phyloP scores from a whole-genome alignment of 805 yeast genomes.

The Danielia reshetovae region DNA sequence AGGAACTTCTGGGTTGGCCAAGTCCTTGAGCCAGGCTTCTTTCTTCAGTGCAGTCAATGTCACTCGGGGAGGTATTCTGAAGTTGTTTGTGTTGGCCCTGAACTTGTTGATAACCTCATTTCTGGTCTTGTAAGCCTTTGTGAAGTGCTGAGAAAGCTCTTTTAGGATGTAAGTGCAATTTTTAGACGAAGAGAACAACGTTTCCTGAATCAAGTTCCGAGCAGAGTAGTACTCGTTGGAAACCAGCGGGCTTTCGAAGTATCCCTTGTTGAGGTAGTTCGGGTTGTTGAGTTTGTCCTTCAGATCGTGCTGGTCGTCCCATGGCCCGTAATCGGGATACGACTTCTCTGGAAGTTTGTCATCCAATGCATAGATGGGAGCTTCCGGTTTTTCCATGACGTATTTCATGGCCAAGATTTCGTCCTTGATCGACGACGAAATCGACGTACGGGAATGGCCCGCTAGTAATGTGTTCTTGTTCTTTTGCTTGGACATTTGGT shows the following conservation, averaged over 20 bases:
- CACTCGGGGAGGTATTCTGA: constrained; percentile 83
- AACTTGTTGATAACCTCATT: constrained; percentile 40
- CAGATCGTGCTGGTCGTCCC: constrained; percentile 38
- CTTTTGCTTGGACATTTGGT: constrained; percentile 10
- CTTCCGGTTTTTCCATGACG: constrained; percentile 31
- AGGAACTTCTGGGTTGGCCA: constrained; percentile 66
- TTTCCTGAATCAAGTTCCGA: constrained; percentile 51
- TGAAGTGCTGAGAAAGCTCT: constrained; percentile 36
- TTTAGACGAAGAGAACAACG: constrained; percentile 33
- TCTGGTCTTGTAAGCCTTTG: constrained; percentile 34
- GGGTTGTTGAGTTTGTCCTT: constrained; percentile 48
- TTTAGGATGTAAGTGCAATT: constrained; percentile 32
- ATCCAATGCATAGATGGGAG: constrained; percentile 32
- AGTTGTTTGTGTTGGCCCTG: constrained; percentile 33
- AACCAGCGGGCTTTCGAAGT: constrained; percentile 58
- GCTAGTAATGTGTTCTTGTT: constrained; percentile 14
- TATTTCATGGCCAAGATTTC: constrained; percentile 34
- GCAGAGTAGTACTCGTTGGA: constrained; percentile 69
- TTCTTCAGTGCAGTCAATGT: constrained; percentile 83
- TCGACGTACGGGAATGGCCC: constrained; percentile 12
- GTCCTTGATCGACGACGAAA: constrained; percentile 24
- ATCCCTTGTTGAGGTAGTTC: constrained; percentile 63
- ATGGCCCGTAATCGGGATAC: constrained; percentile 71
- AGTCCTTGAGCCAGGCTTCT: constrained; percentile 80
- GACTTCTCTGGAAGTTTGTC: constrained; percentile 17